These are phyloP conservation scores for Canavalia gladiata DNA, from an alignment of 306 rosid genomes.

Conservation along the genomic window DNA sequence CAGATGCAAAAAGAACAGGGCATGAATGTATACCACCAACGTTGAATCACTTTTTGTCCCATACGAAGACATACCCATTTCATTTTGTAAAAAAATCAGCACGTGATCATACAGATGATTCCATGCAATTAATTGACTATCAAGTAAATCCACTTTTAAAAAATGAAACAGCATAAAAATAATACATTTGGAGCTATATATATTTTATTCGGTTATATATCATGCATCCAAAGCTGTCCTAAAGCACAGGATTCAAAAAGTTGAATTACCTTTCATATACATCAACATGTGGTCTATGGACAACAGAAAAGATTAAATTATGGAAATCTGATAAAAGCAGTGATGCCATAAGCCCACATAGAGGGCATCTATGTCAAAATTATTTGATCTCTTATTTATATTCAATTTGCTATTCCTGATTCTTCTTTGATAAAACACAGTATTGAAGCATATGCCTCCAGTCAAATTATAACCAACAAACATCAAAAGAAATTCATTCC, in stretches of 20 bases:
- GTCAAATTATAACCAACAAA: constrained; percentile 24
- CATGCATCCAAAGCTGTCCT: constrained; percentile 12
- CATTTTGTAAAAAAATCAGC: constrained; percentile 8
- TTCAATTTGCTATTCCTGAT: constrained; percentile 1
- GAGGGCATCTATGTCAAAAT: constrained; percentile 13
- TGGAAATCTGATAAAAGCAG: background rate
- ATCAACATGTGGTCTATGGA: constrained; percentile 16
- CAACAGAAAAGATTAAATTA: constrained; percentile 18
- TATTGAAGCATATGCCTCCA: constrained; percentile 25
- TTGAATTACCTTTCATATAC: background rate
- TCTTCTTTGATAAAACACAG: constrained; percentile 27
- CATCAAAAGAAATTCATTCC: constrained; percentile 26
- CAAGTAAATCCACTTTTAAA: constrained; percentile 19
- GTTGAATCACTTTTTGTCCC: constrained; percentile 10
- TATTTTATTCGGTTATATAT: background rate
- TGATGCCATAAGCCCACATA: constrained; percentile 12
- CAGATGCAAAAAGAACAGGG: background rate
- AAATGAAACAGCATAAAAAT: background rate
- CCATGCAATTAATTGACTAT: constrained; percentile 6
- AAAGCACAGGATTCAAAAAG: background rate
- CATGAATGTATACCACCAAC: constrained; percentile 13
- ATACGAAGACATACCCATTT: background rate
- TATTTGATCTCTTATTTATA: background rate
- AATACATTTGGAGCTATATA: constrained; percentile 1
- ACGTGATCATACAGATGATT: background rate